phyloP scores from a whole-genome alignment of 495 filamentous ascomycete genomes.

The Penicillium coprophilum region DNA sequence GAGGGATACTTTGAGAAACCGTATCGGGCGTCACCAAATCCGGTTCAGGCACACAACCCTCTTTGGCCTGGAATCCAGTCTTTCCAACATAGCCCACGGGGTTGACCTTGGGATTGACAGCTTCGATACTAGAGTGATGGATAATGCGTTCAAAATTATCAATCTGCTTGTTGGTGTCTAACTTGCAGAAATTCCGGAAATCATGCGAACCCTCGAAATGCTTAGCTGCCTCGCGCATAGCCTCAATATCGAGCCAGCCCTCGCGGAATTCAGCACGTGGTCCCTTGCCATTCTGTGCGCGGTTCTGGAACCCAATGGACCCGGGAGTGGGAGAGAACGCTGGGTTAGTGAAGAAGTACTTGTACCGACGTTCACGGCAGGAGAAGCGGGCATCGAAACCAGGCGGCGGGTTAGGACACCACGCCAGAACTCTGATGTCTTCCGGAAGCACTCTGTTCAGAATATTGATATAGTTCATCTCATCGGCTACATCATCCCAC shows the following conservation, averaged over 20 bases:
- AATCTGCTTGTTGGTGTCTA: constrained; percentile 84
- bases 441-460: constrained; percentile 85
- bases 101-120: constrained; percentile 53
- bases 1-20: constrained; percentile 40
- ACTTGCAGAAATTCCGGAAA: constrained; percentile 94
- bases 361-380: constrained; percentile 83
- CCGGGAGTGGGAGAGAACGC: constrained; percentile 65
- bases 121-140: constrained; percentile 71
- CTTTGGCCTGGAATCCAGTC: constrained; percentile 36
- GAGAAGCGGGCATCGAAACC: constrained; percentile 91
- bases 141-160: constrained; percentile 76
- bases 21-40: constrained; percentile 21
- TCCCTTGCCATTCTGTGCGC: constrained; percentile 20
- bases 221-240: constrained; percentile 80
- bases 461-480: constrained; percentile 75
- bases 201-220: constrained; percentile 81
- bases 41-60: constrained; percentile 17
- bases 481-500: constrained; percentile 77
- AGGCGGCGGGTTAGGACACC: constrained; percentile 78
- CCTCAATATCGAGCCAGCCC: constrained; percentile 75
- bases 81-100: constrained; percentile 39
- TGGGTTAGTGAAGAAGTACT: constrained; percentile 97
- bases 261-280: constrained; percentile 39
- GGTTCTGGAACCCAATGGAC: constrained; percentile 33
- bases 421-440: constrained; percentile 87